Percentiles rank a stretch among this genome's conserved stretches.
Conservation (phyloP, 1,284 basidiomycete species). For the Amylostereum chailletii region DNA sequence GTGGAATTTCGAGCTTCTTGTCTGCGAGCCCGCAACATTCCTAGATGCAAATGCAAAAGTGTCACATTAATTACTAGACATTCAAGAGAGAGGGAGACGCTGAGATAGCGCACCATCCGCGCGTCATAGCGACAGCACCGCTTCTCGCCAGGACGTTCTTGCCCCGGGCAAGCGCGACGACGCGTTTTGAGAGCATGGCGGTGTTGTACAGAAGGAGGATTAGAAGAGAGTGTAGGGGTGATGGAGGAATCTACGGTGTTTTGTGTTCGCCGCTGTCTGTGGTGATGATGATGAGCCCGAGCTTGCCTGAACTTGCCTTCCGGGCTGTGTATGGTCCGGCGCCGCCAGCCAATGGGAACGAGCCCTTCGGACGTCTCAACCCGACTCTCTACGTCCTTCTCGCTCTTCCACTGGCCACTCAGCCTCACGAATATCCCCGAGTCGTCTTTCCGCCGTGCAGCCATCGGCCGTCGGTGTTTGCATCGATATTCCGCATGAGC, state of each 20-base stretch:
- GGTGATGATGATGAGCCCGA: no score
- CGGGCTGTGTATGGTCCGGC: no score
- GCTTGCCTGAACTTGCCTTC: no score
- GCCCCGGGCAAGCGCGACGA: slow-evolving; percentile 57
- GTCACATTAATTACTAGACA: slow-evolving; percentile 2
- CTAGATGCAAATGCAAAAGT: slow-evolving; percentile 21
- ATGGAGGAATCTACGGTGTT: background rate
- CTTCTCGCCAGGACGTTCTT: slow-evolving; percentile 38
- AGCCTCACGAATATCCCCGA: no score
- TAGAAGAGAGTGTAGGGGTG: background rate
- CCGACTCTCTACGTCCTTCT: no score
- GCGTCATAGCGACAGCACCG: slow-evolving; percentile 31
- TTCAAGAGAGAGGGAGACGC: slow-evolving; percentile 5
- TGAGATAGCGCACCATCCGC: slow-evolving; percentile 39
- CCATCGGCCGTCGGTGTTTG: no score
- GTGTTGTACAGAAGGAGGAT: background rate
- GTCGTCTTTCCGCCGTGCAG: no score
- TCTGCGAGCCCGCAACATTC: slow-evolving; percentile 35
- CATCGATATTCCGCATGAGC: no score
- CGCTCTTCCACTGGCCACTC: no score
- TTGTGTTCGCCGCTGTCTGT: no score
- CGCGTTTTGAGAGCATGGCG: slow-evolving; percentile 63
- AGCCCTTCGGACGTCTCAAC: no score
- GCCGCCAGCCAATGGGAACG: no score
- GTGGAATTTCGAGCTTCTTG: slow-evolving; percentile 56